A percentile compares a stretch with the other conserved stretches of the same genome.
phyloP scores from a whole-genome alignment of 352 stramenopile species.

The Thraustochytrium sp. region DNA sequence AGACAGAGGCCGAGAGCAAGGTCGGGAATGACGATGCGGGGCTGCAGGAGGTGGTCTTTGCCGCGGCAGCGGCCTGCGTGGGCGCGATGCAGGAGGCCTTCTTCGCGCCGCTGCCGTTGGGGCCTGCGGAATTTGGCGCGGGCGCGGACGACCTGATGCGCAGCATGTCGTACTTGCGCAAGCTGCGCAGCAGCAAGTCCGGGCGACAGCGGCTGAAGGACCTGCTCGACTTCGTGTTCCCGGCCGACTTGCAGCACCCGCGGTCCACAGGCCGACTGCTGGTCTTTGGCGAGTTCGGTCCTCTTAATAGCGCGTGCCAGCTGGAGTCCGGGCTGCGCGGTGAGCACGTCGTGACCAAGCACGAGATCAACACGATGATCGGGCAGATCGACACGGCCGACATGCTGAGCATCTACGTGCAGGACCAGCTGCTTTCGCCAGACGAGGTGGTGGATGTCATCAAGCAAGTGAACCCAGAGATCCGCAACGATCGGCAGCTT shows the following conservation, averaged over 20 bases:
- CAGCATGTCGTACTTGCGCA: not conserved
- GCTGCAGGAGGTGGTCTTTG: not conserved
- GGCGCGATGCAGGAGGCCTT: not conserved
- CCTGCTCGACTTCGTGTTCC: slow-evolving; percentile 24
- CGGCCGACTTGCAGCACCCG: slow-evolving; percentile 29
- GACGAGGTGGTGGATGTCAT: slow-evolving; percentile 65
- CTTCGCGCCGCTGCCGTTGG: not conserved
- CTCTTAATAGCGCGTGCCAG: not conserved
- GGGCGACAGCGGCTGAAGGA: not conserved
- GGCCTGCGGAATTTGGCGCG: not conserved
- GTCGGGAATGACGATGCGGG: not conserved
- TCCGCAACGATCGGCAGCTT: slow-evolving; percentile 58
- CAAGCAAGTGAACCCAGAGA: slow-evolving; percentile 58
- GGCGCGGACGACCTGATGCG: not conserved
- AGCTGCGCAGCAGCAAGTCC: not conserved
- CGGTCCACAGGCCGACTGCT: slow-evolving; percentile 35
- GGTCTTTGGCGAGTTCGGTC: slow-evolving; percentile 12
- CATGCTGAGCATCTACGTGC: slow-evolving; percentile 65
- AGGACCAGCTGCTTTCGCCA: slow-evolving; percentile 61
- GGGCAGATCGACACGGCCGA: slow-evolving; percentile 69
- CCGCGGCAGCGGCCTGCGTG: not conserved
- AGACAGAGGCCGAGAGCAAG: not conserved
- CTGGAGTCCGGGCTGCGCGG: slow-evolving; percentile 53
- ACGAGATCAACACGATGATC: slow-evolving; percentile 69
- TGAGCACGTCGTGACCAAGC: slow-evolving; percentile 63